phyloP scores from a whole-genome alignment of 208 protist genomes.

The Histomonas meleagridis region DNA sequence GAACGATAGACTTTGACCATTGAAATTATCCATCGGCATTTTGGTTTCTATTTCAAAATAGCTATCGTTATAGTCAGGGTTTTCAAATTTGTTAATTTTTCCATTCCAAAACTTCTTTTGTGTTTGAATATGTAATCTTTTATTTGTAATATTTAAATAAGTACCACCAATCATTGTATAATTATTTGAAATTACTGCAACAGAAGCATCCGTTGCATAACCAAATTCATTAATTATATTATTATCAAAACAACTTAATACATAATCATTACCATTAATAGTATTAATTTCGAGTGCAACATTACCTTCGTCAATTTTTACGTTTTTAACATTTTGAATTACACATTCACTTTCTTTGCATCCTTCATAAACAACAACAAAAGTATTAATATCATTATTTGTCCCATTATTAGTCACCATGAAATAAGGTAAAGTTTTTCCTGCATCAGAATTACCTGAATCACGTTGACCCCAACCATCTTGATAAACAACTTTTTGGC shows the following conservation, averaged over 20 bases:
- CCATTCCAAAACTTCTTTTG: too few relatives aligned
- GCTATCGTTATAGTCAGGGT: too few relatives aligned
- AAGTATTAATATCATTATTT: background rate
- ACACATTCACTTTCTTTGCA: background rate
- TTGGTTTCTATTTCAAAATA: too few relatives aligned
- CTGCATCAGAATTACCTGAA: background rate
- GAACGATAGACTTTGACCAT: too few relatives aligned
- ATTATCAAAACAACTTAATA: background rate
- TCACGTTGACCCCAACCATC: background rate
- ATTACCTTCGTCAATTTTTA: background rate
- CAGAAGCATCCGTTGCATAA: background rate
- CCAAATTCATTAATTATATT: background rate
- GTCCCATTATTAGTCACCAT: background rate
- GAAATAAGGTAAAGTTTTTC: background rate
- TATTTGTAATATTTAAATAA: too few relatives aligned
- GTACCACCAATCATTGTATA: too few relatives aligned
- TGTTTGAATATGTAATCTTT: too few relatives aligned
- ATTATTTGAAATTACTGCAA: too few relatives aligned
- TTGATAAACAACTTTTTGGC: background rate
- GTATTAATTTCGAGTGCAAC: background rate
- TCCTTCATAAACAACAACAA: background rate
- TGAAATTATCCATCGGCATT: too few relatives aligned
- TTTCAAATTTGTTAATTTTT: too few relatives aligned
- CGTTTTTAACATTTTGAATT: background rate
- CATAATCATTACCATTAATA: background rate